phyloP scores from a whole-genome alignment of 2,329 filamentous ascomycete genomes.

The Colletotrichum shisoi region DNA sequence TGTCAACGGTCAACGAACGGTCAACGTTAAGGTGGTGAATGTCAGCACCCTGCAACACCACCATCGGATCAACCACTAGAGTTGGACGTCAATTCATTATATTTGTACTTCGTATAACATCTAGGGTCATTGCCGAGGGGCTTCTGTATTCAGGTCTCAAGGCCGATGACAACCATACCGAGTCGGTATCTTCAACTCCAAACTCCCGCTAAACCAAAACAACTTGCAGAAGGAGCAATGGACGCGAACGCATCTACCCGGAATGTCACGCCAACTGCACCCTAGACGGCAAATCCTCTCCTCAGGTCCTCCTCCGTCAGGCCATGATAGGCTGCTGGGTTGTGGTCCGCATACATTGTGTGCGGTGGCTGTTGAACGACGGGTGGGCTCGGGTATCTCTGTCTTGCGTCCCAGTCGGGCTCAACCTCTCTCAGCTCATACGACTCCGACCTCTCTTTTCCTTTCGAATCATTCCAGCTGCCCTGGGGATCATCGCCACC shows the following conservation, averaged over 20 bases:
- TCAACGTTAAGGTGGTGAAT: neutral
- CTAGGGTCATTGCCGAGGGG: neutral
- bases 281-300: conserved; percentile 16
- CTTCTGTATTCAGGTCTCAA: neutral
- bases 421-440: conserved; percentile 62
- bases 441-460: conserved; percentile 57
- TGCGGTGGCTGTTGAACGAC: conserved; percentile 58
- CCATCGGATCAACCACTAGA: too few species aligned
- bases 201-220: conserved; percentile 37
- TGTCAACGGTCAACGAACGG: neutral
- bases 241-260: neutral
- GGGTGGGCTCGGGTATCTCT: conserved; percentile 48
- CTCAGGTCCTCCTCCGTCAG: conserved; percentile 39
- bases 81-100: neutral
- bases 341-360: conserved; percentile 35
- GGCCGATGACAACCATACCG: neutral
- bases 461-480: conserved; percentile 43
- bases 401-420: conserved; percentile 44
- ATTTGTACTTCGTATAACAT: neutral
- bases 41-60: neutral
- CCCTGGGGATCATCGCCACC: conserved; percentile 51
- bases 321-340: conserved; percentile 40
- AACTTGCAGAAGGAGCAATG: conserved; percentile 1
- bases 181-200: conserved; percentile 18
- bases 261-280: neutral